Evolutionary conservation across 345 rosid genomes (phyloP).

Genomic region (Iberis pinnata): DNA sequence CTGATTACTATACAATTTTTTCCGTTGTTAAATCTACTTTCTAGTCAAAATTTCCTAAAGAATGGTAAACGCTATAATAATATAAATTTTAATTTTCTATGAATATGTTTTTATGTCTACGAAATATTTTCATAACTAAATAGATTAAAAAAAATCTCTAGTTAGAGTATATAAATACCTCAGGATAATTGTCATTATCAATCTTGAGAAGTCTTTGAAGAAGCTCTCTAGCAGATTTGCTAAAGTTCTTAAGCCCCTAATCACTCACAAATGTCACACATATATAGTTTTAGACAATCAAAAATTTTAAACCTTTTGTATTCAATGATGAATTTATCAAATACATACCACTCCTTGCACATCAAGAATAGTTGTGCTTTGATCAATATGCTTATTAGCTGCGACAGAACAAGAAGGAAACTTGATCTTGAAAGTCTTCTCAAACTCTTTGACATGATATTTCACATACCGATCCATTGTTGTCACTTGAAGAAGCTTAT

Average conservation of each 20-base stretch:
- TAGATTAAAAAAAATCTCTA: too few relatives aligned
- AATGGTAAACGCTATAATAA: too few relatives aligned
- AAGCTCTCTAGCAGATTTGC: constrained; percentile 80
- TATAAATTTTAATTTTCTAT: too few relatives aligned
- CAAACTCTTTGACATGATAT: constrained; percentile 93
- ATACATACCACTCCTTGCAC: constrained; percentile 95
- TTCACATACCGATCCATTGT: constrained; percentile 82
- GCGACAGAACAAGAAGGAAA: constrained; percentile 94
- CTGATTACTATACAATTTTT: too few relatives aligned
- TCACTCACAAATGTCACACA: constrained; percentile 15
- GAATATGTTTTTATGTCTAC: too few relatives aligned
- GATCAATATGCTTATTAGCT: constrained; percentile 92
- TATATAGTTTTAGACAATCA: background rate
- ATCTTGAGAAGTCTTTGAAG: constrained; percentile 59
- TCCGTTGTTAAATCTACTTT: too few relatives aligned
- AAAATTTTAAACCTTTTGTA: background rate
- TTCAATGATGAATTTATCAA: background rate
- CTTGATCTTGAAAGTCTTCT: constrained; percentile 75
- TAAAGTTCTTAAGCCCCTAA: constrained; percentile 85
- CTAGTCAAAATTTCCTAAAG: too few relatives aligned
- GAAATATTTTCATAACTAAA: too few relatives aligned
- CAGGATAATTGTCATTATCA: constrained; percentile 85
- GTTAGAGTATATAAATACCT: constrained; percentile 42
- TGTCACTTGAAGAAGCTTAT: constrained; percentile 87
- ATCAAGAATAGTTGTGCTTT: constrained; percentile 92